Evolutionary conservation across 805 yeast genomes (phyloP), one percentile per base, ranked within the genome.

Genomic region (Metschnikowia similis): DNA sequence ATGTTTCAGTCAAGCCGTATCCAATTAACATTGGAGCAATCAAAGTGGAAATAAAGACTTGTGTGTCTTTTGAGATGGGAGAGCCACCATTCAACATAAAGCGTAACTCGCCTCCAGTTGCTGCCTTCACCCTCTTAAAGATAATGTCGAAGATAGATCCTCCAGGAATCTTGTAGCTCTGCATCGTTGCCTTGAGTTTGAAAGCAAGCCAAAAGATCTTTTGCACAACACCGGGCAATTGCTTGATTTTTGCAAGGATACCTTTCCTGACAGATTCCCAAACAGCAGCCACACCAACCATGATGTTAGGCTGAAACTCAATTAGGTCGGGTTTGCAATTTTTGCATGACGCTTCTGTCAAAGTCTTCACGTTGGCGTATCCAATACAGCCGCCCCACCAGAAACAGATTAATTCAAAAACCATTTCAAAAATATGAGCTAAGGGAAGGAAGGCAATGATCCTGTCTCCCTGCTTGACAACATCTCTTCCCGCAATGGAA

Each of bases 271-370:
- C 89, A 35, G 86, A 79, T 75, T 94, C 99, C 96, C 97, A 94
- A 47, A 94, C 97, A 4, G 98, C 96, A 14, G 97, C 97, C 50
- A 94, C 99, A 69, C 97, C 99, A 56, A 90, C 97, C 96, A 94
- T 87, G 59, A 91, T 71, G 5, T 97, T 87, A 51, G 99, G 99
- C 67, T 83, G 78, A 71, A 90, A 87, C 63, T 86, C 87, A 49
- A 77, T 80, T 75, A 94, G 80, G 68, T 94, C 99, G 62, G 97
- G 92, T 50, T 80, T 72, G 74, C 96, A 90, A 72, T 94, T 87
- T 62, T 80, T 83, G 64, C 87, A 82, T 2, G 96, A 88, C 1
- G 78, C 74, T 56, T 87, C 96, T 17, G 96, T 83, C 59, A 94
- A 75, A 30, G 99, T 92, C 74, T 90, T 90, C 55, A 92, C 97